A percentile compares a stretch with the other conserved stretches of the same genome.
Conservation (phyloP, 306 rosid genomes). For the Crotalaria pallida region DNA sequence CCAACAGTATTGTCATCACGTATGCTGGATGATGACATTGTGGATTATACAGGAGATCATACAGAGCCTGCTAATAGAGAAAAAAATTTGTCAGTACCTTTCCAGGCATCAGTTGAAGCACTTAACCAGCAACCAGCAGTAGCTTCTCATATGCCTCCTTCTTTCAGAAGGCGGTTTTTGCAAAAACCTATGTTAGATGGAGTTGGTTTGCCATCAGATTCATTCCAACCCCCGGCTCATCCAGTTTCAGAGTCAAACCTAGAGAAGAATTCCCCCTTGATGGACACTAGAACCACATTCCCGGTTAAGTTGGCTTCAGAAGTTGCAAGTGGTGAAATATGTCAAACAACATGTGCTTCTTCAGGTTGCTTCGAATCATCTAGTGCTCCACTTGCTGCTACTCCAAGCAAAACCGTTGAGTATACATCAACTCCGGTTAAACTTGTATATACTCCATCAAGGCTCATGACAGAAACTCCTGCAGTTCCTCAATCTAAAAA, state of each 20-base stretch:
- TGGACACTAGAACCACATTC: conserved; percentile 19
- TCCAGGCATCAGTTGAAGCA: conserved; percentile 18
- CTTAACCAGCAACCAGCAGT: conserved; percentile 28
- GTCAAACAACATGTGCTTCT: conserved; percentile 18
- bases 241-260: conserved; percentile 24
- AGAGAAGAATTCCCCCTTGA: neutral
- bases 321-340: neutral
- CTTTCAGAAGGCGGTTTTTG: conserved; percentile 49
- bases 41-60: no score
- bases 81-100: conserved; percentile 1
- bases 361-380: conserved; percentile 1
- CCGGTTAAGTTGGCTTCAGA: conserved; percentile 13
- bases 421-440: conserved; percentile 46
- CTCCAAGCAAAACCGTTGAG: conserved; percentile 40
- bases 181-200: conserved; percentile 9
- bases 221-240: conserved; percentile 8
- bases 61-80: neutral
- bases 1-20: conserved; percentile 6
- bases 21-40: conserved; percentile 11
- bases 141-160: conserved; percentile 43
- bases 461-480: conserved; percentile 62
- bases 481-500: conserved; percentile 47
- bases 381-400: conserved; percentile 14
- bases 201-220: conserved; percentile 9
- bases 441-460: conserved; percentile 43